A percentile compares a stretch with the other conserved stretches of the same genome.
These are phyloP conservation scores for Elsinoe perseae DNA, from an alignment of 2,329 filamentous ascomycete genomes.

Conservation along the genomic window DNA sequence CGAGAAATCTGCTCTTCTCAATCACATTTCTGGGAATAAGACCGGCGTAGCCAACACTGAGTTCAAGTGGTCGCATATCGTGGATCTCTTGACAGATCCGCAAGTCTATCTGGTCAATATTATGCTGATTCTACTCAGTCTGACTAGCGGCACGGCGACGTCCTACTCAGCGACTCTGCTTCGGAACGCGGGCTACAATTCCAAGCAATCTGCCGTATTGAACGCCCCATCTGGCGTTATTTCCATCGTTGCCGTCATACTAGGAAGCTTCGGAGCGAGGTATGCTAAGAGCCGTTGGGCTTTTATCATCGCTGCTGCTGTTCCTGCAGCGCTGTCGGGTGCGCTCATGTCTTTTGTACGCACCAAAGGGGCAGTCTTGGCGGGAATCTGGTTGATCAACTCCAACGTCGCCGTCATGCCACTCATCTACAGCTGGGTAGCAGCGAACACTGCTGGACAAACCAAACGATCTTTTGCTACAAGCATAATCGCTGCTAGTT, in stretches of 20 bases:
- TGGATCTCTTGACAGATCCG: constrained; percentile 53
- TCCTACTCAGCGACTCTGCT: constrained; percentile 50
- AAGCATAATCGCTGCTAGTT: not conserved
- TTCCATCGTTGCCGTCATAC: constrained; percentile 46
- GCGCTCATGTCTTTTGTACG: constrained; percentile 45
- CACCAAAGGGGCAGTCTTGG: constrained; percentile 19
- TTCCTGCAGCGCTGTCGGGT: constrained; percentile 42
- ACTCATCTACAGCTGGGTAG: constrained; percentile 28
- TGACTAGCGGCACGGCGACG: constrained; percentile 40
- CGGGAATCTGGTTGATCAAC: constrained; percentile 29
- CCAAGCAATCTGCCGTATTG: constrained; percentile 43
- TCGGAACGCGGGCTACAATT: constrained; percentile 39
- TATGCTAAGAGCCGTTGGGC: constrained; percentile 43
- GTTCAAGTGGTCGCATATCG: constrained; percentile 45
- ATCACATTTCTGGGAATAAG: constrained; percentile 34
- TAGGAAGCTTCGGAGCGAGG: constrained; percentile 43
- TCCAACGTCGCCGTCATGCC: constrained; percentile 27
- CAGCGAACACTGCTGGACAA: constrained; percentile 42
- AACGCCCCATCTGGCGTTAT: constrained; percentile 49
- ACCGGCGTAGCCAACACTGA: constrained; percentile 36
- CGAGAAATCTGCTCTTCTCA: constrained; percentile 37
- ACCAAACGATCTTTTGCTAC: constrained; percentile 25
- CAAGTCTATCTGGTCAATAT: constrained; percentile 37
- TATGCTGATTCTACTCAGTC: constrained; percentile 26
- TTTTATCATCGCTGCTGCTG: constrained; percentile 43